Conservation (phyloP, 345 rosid genomes). For the Eutrema yunnanense region DNA sequence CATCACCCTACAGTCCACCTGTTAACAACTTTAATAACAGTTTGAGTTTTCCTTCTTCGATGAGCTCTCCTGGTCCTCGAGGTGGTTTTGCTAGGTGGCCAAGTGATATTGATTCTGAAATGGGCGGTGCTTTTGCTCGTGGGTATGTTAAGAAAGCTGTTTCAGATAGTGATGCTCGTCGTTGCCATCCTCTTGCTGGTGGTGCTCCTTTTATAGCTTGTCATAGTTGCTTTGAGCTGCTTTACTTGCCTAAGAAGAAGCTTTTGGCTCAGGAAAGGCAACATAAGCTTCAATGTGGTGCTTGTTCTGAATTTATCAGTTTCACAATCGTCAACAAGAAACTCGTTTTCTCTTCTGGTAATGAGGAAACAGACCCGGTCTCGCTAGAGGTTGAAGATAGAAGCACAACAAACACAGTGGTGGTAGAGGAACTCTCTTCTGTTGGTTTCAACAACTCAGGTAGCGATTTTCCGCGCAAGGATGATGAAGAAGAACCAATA, state of each 20-base stretch:
- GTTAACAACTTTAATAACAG: neutral
- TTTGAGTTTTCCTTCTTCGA: constrained; percentile 23
- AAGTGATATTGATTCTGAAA: constrained; percentile 29
- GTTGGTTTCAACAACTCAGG: constrained; percentile 14
- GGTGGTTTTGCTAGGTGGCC: constrained; percentile 33
- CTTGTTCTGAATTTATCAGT: constrained; percentile 44
- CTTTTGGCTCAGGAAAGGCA: constrained; percentile 28
- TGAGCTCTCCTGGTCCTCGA: constrained; percentile 27
- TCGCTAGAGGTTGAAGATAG: constrained; percentile 15
- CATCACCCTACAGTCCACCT: constrained; percentile 5
- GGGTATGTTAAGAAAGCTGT: constrained; percentile 35
- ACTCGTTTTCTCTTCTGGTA: constrained; percentile 33
- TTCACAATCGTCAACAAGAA: constrained; percentile 37
- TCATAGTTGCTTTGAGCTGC: constrained; percentile 53
- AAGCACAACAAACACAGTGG: constrained; percentile 5
- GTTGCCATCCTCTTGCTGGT: constrained; percentile 46
- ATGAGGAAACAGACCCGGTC: constrained; percentile 12
- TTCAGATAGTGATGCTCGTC: constrained; percentile 28
- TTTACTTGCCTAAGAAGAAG: constrained; percentile 46
- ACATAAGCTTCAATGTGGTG: constrained; percentile 52
- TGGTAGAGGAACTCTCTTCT: constrained; percentile 11
- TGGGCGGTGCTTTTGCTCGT: constrained; percentile 40
- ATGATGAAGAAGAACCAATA: constrained; percentile 21
- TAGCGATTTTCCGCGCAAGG: neutral
- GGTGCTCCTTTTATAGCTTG: constrained; percentile 70